These are phyloP conservation scores for Hygrophoropsis aurantiaca DNA, from an alignment of 768 basidiomycete genomes.

Conservation along the genomic window DNA sequence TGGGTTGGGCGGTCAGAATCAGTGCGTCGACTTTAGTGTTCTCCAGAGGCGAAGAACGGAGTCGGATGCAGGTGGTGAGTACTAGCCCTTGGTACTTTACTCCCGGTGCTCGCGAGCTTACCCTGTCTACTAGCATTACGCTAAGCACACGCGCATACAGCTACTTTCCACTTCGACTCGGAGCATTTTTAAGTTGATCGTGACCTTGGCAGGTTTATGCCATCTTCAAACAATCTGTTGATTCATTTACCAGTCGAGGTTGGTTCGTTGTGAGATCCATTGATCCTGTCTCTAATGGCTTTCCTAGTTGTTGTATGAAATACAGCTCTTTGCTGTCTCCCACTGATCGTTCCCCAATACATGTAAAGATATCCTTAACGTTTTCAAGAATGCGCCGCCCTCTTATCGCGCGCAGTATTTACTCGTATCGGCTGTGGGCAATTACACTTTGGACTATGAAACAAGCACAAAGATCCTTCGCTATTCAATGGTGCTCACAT, in stretches of 20 bases:
- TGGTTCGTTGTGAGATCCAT: conserved; percentile 2
- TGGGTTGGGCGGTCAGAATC: too few species aligned
- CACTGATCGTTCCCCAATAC: conserved; percentile 58
- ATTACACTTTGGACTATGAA: conserved; percentile 11
- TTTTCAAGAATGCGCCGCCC: conserved; percentile 56
- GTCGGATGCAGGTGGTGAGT: too few species aligned
- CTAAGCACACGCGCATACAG: too few species aligned
- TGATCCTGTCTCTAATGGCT: conserved; percentile 11
- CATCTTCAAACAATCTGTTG: conserved; percentile 18
- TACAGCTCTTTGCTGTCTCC: conserved; percentile 72
- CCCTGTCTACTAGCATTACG: too few species aligned
- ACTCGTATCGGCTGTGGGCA: conserved; percentile 28
- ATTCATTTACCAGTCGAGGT: conserved; percentile 37
- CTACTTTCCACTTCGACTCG: too few species aligned
- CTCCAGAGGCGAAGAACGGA: too few species aligned
- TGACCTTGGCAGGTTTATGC: too few species aligned
- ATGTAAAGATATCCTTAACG: conserved; percentile 49
- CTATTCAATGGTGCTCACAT: conserved; percentile 38
- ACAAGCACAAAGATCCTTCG: conserved; percentile 49
- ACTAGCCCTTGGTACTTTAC: too few species aligned
- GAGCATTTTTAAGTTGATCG: too few species aligned
- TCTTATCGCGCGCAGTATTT: conserved; percentile 72
- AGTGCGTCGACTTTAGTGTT: too few species aligned
- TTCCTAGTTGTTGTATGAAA: conserved; percentile 73
- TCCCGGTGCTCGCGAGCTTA: too few species aligned